Conservation (phyloP, 164 flowering plant genomes). For the Stephania yunnanensis region DNA sequence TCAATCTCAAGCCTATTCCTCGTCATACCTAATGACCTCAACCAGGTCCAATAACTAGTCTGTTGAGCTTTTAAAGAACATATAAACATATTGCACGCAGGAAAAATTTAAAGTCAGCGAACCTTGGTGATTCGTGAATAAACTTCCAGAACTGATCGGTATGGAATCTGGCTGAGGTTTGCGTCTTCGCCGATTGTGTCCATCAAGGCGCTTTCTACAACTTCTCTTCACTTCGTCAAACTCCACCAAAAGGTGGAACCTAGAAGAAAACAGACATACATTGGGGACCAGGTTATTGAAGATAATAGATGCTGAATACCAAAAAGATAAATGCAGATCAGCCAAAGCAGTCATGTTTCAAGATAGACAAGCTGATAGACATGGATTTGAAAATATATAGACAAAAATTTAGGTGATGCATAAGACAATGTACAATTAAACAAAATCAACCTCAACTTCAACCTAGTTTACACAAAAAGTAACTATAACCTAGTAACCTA, state of each 20-base stretch:
- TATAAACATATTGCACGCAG: background rate
- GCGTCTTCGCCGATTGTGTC: conserved; percentile 71
- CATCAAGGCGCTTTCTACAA: conserved; percentile 81
- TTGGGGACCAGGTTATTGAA: background rate
- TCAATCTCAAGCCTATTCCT: background rate
- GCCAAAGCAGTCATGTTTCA: background rate
- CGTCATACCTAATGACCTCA: background rate
- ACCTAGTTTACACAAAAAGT: background rate
- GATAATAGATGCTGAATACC: background rate
- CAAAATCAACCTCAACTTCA: background rate
- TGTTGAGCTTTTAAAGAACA: background rate
- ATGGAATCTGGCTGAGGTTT: conserved; percentile 68
- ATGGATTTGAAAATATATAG: background rate
- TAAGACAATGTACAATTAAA: background rate
- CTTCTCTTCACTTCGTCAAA: conserved; percentile 79
- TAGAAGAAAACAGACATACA: conserved; percentile 14
- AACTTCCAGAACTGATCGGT: conserved; percentile 33
- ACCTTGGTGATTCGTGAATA: conserved; percentile 55
- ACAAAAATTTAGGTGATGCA: background rate
- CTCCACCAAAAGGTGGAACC: conserved; percentile 71
- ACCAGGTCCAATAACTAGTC: background rate
- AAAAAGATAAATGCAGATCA: background rate
- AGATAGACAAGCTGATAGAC: background rate
- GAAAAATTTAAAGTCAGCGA: background rate
- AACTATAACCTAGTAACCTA: background rate